Evolutionary conservation across 148 eudicot genomes (phyloP), one percentile per base, ranked within the genome.

Genomic region (Diospyros kaki): DNA sequence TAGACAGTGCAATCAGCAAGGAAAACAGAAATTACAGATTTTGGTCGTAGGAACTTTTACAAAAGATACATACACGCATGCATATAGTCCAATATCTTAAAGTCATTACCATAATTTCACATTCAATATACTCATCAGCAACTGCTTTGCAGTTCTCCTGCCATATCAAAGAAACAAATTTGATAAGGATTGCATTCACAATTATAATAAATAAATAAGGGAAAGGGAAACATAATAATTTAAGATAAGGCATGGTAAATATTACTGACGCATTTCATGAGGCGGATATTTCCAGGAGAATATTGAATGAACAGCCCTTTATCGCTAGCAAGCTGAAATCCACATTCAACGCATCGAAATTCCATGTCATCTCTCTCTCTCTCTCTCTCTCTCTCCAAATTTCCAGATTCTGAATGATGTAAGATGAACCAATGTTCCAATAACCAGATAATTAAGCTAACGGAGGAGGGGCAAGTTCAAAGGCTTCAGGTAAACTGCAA

Each of bases 41-140:
- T 28, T 28, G 28, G 28, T 28, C 28, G 28, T 28, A 28, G 28
- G 28, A 28, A 28, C 28, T 28, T 28, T 28, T 28, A 28, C 28
- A 28, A 28, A 28, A 28, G 28, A 28, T 28, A 28, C 28, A 28
- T 28, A 28, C 28, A 28, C 28, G 28, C 28, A 28, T 28, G 28
- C 28, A 28, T 0, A 28, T 28, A 28, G 28, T 28, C 28, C 28
- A 0, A 15, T n/a, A 5, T 68, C 38, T 17, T 13, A 4, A 28
- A 11, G 28, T 45, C 5, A n/a, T 77, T 81, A 86, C 85, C 98
- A 90, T 90, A 38, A 84, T 71, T 73, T 92, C 97, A 68, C 98
- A 94, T 69, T 94, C 98, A 42, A 92, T 92, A 87, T 92, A 94
- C 80, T 86, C 93, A 61, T 94, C 97, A 12, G 93, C 97, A 74